Evolutionary conservation across 164 flowering plant species (phyloP).

Genomic region (Aristolochia contorta): DNA sequence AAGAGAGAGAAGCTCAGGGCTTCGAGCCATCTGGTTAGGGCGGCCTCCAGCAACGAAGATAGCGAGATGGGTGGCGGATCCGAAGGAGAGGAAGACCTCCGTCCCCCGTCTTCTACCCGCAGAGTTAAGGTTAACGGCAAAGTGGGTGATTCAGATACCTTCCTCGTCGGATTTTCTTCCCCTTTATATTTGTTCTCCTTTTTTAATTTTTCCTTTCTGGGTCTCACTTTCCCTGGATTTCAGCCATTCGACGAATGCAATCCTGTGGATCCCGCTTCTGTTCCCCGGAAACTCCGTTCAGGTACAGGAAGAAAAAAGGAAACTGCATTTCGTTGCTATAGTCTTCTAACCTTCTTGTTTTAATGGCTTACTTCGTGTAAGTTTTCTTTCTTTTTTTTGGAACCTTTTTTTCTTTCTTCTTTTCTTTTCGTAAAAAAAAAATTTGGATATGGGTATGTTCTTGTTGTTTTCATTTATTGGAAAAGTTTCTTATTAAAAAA

Average conservation of each 20-base stretch:
- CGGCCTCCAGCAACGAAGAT: conserved; percentile 10
- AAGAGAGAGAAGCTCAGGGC: conserved; percentile 25
- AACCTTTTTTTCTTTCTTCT: no score
- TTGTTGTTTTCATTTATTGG: neutral
- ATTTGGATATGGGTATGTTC: neutral
- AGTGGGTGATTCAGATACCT: conserved; percentile 19
- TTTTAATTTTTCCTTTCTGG: neutral
- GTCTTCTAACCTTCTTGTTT: no score
- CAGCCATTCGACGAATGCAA: conserved; percentile 40
- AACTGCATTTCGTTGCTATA: neutral
- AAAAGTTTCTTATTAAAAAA: no score
- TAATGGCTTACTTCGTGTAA: no score
- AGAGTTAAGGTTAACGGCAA: conserved; percentile 36
- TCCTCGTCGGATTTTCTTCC: neutral
- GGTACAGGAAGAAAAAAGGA: conserved; percentile 26
- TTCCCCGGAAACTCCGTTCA: conserved; percentile 73
- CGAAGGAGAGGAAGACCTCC: conserved; percentile 31
- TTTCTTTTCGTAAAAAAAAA: neutral
- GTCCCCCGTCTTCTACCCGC: conserved; percentile 12
- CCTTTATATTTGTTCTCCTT: neutral
- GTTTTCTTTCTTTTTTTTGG: no score
- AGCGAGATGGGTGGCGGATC: conserved; percentile 35
- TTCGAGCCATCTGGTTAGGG: conserved; percentile 5
- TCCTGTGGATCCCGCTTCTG: conserved; percentile 40
- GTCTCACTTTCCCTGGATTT: conserved; percentile 3